These are phyloP conservation scores for Saururus chinensis DNA, from an alignment of 164 flowering plant genomes.

Conservation along the genomic window DNA sequence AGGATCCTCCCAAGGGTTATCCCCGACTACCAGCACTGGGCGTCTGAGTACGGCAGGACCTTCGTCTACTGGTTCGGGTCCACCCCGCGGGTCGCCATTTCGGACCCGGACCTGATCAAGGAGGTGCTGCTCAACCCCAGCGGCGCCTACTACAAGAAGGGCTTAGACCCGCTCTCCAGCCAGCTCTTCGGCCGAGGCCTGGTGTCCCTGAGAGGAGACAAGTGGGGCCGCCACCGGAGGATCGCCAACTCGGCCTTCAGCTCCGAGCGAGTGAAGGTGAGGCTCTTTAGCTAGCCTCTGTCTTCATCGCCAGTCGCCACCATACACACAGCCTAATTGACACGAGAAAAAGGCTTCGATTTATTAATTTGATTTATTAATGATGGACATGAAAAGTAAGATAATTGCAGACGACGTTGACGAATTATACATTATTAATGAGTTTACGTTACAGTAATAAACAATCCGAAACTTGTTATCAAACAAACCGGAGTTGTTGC, in stretches of 20 bases:
- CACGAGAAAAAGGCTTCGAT: too few species aligned
- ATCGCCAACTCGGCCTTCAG: conserved; percentile 9
- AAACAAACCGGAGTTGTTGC: too few species aligned
- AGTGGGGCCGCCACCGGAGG: conserved; percentile 11
- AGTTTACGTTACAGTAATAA: too few species aligned
- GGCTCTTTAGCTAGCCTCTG: background rate
- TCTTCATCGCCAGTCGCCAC: background rate
- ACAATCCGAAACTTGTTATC: too few species aligned
- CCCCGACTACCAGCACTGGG: conserved; percentile 8
- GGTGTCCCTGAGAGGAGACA: conserved; percentile 7
- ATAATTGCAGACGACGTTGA: too few species aligned
- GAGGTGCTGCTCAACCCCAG: conserved; percentile 10
- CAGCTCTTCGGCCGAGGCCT: conserved; percentile 12
- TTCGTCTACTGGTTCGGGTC: conserved; percentile 12
- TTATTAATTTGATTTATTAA: too few species aligned
- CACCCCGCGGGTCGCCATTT: conserved; percentile 9
- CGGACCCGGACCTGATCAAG: conserved; percentile 7
- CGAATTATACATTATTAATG: too few species aligned
- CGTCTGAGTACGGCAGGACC: conserved; percentile 7
- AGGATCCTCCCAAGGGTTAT: conserved; percentile 1
- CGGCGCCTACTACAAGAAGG: conserved; percentile 4
- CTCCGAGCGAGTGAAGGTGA: conserved; percentile 13
- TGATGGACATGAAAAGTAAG: too few species aligned
- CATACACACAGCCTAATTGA: background rate
- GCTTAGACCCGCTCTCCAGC: conserved; percentile 4